Evolutionary conservation across 2,329 filamentous ascomycete species (phyloP).

Genomic region (Verticillium klebahnii): DNA sequence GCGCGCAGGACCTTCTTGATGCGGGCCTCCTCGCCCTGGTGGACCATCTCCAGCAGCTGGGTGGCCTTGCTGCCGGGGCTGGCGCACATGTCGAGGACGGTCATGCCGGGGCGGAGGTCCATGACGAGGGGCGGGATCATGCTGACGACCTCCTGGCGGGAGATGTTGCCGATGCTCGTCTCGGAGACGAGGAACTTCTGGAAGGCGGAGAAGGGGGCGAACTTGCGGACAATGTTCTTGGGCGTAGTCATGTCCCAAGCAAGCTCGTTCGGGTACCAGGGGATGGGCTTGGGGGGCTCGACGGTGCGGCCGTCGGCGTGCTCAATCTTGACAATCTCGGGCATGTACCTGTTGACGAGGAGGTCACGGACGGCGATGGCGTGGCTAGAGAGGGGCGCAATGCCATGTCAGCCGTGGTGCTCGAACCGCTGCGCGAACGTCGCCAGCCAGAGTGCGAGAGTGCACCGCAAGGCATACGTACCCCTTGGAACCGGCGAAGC

Average conservation of each 20-base stretch:
- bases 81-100: constrained; percentile 91
- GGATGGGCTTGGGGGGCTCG: constrained; percentile 73
- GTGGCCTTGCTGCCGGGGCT: constrained; percentile 96
- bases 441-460: too few species aligned
- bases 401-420: constrained; percentile 4
- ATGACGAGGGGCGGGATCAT: constrained; percentile 97
- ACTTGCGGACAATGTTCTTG: constrained; percentile 91
- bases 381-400: constrained; percentile 50
- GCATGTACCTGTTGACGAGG: constrained; percentile 83
- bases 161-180: constrained; percentile 95
- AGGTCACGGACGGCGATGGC: constrained; percentile 89
- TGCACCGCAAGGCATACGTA: constrained; percentile 28
- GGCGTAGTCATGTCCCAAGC: constrained; percentile 98
- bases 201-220: constrained; percentile 89
- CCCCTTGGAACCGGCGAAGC: constrained; percentile 94
- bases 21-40: constrained; percentile 84
- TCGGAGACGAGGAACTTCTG: constrained; percentile 98
- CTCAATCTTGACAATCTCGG: constrained; percentile 80
- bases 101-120: constrained; percentile 87
- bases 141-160: constrained; percentile 93
- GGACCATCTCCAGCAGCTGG: constrained; percentile 91
- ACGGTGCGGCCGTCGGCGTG: constrained; percentile 78
- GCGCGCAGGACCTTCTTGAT: constrained; percentile 67
- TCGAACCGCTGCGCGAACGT: too few species aligned
- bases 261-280: constrained; percentile 92